Conservation (phyloP, 2,329 filamentous ascomycete species). For the Botrytis cinerea region DNA sequence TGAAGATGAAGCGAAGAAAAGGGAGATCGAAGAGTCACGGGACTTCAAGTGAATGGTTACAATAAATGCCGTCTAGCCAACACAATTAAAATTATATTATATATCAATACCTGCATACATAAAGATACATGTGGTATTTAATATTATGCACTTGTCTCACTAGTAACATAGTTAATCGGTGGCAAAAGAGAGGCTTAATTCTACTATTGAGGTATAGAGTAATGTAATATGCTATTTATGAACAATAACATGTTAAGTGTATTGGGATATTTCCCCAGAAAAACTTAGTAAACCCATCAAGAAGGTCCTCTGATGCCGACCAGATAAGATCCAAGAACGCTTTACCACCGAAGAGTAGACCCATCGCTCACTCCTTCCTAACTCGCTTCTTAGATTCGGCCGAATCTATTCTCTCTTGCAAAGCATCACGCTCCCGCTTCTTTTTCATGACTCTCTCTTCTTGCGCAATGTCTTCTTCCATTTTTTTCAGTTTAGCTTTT, state of each 20-base stretch:
- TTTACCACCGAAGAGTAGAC: background rate
- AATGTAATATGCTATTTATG: background rate
- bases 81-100: background rate
- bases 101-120: background rate
- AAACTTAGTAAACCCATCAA: background rate
- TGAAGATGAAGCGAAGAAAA: no score
- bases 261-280: background rate
- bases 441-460: slow-evolving; percentile 18
- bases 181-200: no score
- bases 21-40: background rate
- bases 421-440: slow-evolving; percentile 10
- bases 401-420: background rate
- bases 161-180: no score
- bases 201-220: background rate
- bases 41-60: background rate
- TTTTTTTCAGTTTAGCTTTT: background rate
- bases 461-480: slow-evolving; percentile 13
- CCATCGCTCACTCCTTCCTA: background rate
- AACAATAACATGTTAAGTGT: background rate
- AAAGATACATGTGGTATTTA: background rate
- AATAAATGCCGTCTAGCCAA: background rate
- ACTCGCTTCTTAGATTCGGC: background rate
- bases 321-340: background rate
- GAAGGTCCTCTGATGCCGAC: rapidly evolving
- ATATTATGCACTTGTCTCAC: background rate